Percentiles rank a stretch among this genome's conserved stretches.
Conservation (phyloP, 1,139 yeast species). For the Casaregolazyma lundiana region DNA sequence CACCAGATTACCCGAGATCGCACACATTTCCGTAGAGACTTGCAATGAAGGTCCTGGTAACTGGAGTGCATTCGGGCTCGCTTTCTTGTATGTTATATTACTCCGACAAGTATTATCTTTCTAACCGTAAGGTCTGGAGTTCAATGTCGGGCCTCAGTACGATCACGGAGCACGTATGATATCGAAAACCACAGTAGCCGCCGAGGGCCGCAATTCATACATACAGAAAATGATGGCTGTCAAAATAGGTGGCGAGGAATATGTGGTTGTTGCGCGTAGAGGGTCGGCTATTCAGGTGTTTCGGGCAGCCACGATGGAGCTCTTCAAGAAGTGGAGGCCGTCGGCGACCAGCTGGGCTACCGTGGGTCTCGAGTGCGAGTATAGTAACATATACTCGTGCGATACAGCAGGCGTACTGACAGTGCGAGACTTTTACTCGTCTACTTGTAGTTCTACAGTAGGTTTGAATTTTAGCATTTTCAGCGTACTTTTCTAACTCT, state of each 20-base stretch:
- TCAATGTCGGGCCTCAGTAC: conserved; percentile 11
- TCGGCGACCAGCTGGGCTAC: conserved; percentile 30
- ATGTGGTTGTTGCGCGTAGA: conserved; percentile 32
- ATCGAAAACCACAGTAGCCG: conserved; percentile 18
- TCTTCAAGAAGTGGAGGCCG: conserved; percentile 36
- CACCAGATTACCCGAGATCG: no score
- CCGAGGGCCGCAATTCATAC: conserved; percentile 27
- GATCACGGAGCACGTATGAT: conserved; percentile 1
- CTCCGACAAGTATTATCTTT: neutral
- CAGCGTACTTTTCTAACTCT: neutral
- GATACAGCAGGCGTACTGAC: conserved; percentile 43
- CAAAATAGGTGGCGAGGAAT: conserved; percentile 19
- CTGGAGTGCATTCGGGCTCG: conserved; percentile 28
- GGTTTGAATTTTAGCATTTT: neutral
- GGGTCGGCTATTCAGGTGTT: conserved; percentile 33
- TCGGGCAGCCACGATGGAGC: conserved; percentile 26
- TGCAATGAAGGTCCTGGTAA: conserved; percentile 28
- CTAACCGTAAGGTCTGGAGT: conserved; percentile 1
- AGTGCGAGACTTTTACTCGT: conserved; percentile 38
- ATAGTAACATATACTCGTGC: conserved; percentile 41
- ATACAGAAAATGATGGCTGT: conserved; percentile 29
- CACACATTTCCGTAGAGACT: neutral
- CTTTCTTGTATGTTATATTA: conserved; percentile 28
- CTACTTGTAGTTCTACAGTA: neutral
- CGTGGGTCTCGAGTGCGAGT: conserved; percentile 32